phyloP scores from a whole-genome alignment of 73 alveolate genomes.

The Durusdinium trenchii region DNA sequence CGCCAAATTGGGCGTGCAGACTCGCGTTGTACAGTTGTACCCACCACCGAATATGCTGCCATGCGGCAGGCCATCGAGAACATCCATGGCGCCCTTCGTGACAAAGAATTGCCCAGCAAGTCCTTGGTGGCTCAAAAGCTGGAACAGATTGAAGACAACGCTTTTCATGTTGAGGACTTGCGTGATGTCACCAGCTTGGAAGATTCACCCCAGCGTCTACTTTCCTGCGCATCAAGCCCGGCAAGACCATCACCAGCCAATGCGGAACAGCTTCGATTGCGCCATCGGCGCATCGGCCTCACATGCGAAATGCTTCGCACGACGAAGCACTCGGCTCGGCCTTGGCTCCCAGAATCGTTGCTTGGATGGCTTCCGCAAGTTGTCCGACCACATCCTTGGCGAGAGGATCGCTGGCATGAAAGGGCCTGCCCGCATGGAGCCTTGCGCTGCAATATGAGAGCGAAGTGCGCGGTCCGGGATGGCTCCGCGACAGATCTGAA shows the following conservation, averaged over 20 bases:
- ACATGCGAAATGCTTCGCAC: not conserved
- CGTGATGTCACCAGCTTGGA: slow-evolving; percentile 43
- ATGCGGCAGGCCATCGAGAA: slow-evolving; percentile 14
- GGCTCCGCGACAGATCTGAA: too few relatives aligned
- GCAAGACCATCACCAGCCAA: not conserved
- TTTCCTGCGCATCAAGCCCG: not conserved
- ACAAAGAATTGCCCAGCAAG: slow-evolving; percentile 28
- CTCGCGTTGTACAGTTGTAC: slow-evolving; percentile 12
- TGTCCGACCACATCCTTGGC: not conserved
- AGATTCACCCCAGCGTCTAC: not conserved
- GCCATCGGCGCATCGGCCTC: slow-evolving; percentile 15
- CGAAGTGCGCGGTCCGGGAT: too few relatives aligned
- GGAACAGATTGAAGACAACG: slow-evolving; percentile 31
- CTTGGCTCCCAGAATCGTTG: not conserved
- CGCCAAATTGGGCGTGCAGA: slow-evolving; percentile 10
- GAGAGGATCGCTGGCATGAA: not conserved
- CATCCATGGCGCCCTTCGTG: not conserved
- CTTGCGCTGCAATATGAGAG: too few relatives aligned
- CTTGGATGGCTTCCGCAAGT: not conserved
- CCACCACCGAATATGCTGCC: slow-evolving; percentile 40
- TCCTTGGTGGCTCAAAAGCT: slow-evolving; percentile 37
- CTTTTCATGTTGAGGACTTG: not conserved
- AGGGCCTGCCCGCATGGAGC: not conserved
- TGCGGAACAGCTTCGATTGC: not conserved
- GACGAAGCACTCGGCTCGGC: not conserved